Evolutionary conservation across 2,329 filamentous ascomycete genomes (phyloP), one percentile per base, ranked within the genome.

Genomic region (Fusarium nanum): DNA sequence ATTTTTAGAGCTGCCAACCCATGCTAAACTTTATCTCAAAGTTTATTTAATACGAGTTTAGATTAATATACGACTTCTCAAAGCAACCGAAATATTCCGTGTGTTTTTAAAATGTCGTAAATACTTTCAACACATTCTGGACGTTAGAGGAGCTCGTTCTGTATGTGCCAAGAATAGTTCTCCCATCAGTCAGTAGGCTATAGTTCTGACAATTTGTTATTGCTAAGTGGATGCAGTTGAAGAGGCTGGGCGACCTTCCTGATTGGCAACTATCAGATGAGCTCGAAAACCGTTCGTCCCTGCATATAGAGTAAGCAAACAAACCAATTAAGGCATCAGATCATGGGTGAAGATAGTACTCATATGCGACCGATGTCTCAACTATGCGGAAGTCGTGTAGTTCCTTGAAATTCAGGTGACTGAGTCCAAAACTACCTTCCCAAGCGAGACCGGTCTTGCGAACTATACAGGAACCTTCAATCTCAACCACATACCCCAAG

Each of bases 151-250:
- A 34, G 32, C 16, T 34, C 8, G 16, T 18, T 4, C 32, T 18
- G 32, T 10, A 34, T 18, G 32, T 6, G 32, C 32, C 8, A 34
- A 34, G 32, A 34, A 34, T 4, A 34, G 16, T 18, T 34, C 16
- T 0, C 32, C 32, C 32, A 37, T 37, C 9, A 18, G 16, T 25
- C 5, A 20, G 11, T 9, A 14, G n/a, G 6, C 0, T 40, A 7
- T 25, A 11, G 7, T 10, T 2, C 7, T 48, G 14, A 14, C 9
- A 7, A 1, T 13, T 20, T 8, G 1, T 22, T 0, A 8, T 12
- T 47, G 14, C 13, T n/a, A 52, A 52, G 6, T 16, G 9, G 25
- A 7, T 25, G 4, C 16, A 49, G 47, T 49, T 30, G 20, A 34
- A 34, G 32, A 3, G 1, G 4, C 30, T 49, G 14, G 10, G 22